These are phyloP conservation scores for Kwoniella mangroviensis DNA, from an alignment of 768 basidiomycete genomes.

Conservation along the genomic window DNA sequence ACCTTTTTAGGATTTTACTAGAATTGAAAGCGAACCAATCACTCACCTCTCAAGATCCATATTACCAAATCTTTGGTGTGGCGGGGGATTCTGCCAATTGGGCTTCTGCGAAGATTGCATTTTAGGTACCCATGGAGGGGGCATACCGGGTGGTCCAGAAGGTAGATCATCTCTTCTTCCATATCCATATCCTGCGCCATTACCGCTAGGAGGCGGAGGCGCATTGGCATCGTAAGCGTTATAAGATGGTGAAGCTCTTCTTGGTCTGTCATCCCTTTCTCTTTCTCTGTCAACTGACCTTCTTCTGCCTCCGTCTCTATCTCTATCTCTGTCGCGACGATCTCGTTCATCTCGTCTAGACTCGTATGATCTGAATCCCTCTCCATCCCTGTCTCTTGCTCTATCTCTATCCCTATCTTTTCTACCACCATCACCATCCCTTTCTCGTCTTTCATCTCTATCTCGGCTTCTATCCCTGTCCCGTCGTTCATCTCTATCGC, in stretches of 20 bases:
- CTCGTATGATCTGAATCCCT: constrained; percentile 21
- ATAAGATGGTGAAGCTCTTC: constrained; percentile 31
- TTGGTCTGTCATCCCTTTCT: constrained; percentile 16
- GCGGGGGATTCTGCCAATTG: constrained; percentile 28
- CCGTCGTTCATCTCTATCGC: neutral
- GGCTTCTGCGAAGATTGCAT: constrained; percentile 13
- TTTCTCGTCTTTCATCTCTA: constrained; percentile 12
- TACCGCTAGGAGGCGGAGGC: neutral
- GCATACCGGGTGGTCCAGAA: constrained; percentile 16
- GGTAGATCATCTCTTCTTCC: constrained; percentile 27
- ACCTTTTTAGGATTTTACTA: neutral
- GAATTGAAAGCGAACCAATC: neutral
- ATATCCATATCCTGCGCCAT: constrained; percentile 25
- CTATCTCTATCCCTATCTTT: constrained; percentile 5
- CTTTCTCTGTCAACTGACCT: neutral
- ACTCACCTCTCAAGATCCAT: constrained; percentile 45
- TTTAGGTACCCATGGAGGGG: constrained; percentile 20
- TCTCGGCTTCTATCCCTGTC: constrained; percentile 3
- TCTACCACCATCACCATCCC: constrained; percentile 1
- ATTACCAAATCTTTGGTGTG: constrained; percentile 24
- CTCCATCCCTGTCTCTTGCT: constrained; percentile 17
- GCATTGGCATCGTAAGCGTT: constrained; percentile 20
- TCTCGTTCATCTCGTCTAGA: constrained; percentile 19
- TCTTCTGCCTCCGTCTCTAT: constrained; percentile 11
- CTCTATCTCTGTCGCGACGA: constrained; percentile 8